phyloP scores from a whole-genome alignment of 2,329 filamentous ascomycete genomes.

The Fusarium euwallaceae region DNA sequence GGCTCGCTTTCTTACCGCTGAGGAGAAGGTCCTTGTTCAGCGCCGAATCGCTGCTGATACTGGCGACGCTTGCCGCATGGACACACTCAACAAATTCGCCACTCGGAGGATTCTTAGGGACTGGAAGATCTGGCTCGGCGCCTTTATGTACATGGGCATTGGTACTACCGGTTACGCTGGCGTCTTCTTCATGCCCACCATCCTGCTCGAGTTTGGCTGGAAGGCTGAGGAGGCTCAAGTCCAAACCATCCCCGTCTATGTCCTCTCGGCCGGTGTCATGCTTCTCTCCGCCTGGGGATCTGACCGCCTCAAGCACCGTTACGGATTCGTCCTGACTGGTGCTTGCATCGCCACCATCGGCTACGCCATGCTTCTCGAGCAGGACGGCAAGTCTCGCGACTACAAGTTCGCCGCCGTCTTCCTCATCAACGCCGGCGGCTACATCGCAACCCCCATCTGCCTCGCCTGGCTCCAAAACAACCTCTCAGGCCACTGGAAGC shows the following conservation, averaged over 20 bases:
- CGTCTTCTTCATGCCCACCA: constrained; percentile 56
- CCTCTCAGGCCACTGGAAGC: constrained; percentile 69
- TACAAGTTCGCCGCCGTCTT: constrained; percentile 67
- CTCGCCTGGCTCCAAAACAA: constrained; percentile 70
- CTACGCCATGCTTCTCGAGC: constrained; percentile 66
- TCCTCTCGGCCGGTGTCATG: constrained; percentile 50
- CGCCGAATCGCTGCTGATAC: constrained; percentile 57
- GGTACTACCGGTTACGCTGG: constrained; percentile 61
- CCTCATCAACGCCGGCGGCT: constrained; percentile 66
- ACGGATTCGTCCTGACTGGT: constrained; percentile 65
- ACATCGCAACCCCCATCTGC: constrained; percentile 66
- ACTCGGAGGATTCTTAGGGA: constrained; percentile 61
- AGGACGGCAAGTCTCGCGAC: constrained; percentile 40
- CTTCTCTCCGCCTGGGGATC: constrained; percentile 58
- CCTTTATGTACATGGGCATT: constrained; percentile 52
- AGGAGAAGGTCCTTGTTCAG: constrained; percentile 59
- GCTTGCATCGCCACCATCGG: constrained; percentile 64
- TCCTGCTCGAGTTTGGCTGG: constrained; percentile 54
- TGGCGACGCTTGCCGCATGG: constrained; percentile 62
- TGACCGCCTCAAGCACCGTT: constrained; percentile 66
- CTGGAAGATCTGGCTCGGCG: constrained; percentile 60
- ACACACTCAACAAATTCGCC: constrained; percentile 63
- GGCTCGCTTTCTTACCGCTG: constrained; percentile 59
- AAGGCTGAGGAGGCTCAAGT: constrained; percentile 51
- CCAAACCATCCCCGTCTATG: constrained; percentile 54